Evolutionary conservation across 768 basidiomycete species (phyloP), one percentile per base, ranked within the genome.

Genomic region (Leccinellum luteum): DNA sequence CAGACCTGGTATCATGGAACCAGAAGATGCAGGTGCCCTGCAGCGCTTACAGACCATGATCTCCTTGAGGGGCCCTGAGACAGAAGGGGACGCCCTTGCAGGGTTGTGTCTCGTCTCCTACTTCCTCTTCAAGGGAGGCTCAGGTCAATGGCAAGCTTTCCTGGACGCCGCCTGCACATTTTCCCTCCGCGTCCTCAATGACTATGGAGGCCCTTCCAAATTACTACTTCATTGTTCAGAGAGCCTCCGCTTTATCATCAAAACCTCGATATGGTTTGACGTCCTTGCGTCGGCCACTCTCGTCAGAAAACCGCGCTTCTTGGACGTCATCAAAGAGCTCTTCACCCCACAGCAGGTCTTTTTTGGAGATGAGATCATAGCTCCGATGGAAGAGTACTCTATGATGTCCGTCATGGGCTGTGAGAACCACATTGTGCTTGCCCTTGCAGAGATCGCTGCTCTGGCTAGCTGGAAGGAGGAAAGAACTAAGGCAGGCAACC

Each of bases 401-500:
- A 93, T 93, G 91, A 77, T 90, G 74, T 77, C 80, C 45, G 81
- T 90, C 6, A 93, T 94, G 90, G 91, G 91, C 19, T 92, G 91
- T 76, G 86, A 89, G 64, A 90, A 92, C 73, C 74, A 78, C 58
- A 83, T 89, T 54, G 83, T 93, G 49, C 86, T 88, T 78, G 89
- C 88, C 27, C 78, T 93, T 45, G 88, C 92, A 4, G 85, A 91
- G 74, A 87, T 83, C 35, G 83, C 86, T 12, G 74, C 72, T 19
- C 79, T 94, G 15, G 79, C 86, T 43, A 64, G 59, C 52, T 93
- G 89, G 89, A 92, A 91, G 74, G 74, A 76, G 19, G 53, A 52
- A 0, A 74, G 82, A 53, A 55, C 57, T 58, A 57, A 31, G 0
- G 61, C 58, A 4, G 82, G 85, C 41, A 67, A 68, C 47, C 81